Percentiles rank a stretch among this genome's conserved stretches.
phyloP scores from a whole-genome alignment of 768 basidiomycete genomes.

The Boletus coccyginus region DNA sequence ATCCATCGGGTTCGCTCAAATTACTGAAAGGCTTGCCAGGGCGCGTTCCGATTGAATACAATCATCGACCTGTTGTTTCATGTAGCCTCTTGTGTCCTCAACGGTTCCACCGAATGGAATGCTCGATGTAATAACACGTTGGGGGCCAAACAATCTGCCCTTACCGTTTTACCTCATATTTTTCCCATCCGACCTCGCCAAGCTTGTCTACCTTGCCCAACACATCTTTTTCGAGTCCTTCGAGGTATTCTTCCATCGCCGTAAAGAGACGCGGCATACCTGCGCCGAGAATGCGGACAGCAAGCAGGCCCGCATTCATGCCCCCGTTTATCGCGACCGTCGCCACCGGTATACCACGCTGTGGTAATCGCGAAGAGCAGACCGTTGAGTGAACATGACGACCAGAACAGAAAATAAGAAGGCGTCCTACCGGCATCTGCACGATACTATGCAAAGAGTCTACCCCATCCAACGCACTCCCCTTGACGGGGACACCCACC shows the following conservation, averaged over 20 bases:
- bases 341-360: conserved; percentile 93
- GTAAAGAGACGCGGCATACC: conserved; percentile 63
- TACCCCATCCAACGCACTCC: conserved; percentile 89
- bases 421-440: conserved; percentile 88
- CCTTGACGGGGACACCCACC: conserved; percentile 96
- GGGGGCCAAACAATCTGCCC: not conserved
- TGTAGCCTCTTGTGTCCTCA: not conserved
- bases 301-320: conserved; percentile 89
- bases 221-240: conserved; percentile 69
- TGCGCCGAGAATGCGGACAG: conserved; percentile 80
- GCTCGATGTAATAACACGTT: not conserved
- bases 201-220: conserved; percentile 75
- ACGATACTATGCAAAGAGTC: conserved; percentile 98
- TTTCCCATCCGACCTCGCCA: conserved; percentile 81
- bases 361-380: not conserved
- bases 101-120: not conserved
- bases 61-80: conserved; percentile 62
- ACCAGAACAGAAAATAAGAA: not conserved
- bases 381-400: not conserved
- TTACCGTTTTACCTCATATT: conserved; percentile 54
- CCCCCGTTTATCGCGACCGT: conserved; percentile 97
- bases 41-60: conserved; percentile 76
- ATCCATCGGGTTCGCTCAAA: too few species aligned
- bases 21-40: too few species aligned
- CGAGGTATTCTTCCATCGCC: conserved; percentile 75